Evolutionary conservation across 2,329 filamentous ascomycete genomes (phyloP).

Genomic region (Arthrobotrys pseudoclavata): DNA sequence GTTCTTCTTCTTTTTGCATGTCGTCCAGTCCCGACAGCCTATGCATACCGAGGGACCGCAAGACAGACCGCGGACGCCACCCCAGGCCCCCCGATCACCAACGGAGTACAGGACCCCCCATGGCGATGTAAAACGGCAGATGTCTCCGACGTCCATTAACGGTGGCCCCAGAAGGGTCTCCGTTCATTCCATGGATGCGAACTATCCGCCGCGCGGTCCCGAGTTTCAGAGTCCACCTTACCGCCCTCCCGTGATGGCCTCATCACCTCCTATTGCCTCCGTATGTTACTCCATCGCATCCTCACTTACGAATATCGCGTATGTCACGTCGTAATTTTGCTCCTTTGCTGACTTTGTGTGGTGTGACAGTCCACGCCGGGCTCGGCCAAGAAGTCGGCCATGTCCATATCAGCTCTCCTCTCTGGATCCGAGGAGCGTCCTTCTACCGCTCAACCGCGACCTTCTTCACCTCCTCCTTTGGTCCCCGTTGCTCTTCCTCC

Average conservation of each 20-base stretch:
- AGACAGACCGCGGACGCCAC: conserved; percentile 55
- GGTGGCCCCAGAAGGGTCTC: conserved; percentile 53
- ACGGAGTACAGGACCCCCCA: conserved; percentile 53
- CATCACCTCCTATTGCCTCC: conserved; percentile 39
- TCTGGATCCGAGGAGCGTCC: conserved; percentile 46
- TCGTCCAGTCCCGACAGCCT: conserved; percentile 44
- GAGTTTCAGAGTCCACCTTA: conserved; percentile 56
- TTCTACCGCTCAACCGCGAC: conserved; percentile 43
- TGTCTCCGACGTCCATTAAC: conserved; percentile 50
- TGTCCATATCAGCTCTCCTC: conserved; percentile 57
- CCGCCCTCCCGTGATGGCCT: conserved; percentile 45
- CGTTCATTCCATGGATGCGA: conserved; percentile 51
- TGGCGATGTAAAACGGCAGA: conserved; percentile 47
- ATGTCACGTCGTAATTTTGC: conserved; percentile 34
- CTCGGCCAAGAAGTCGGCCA: conserved; percentile 54
- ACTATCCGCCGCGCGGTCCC: conserved; percentile 46
- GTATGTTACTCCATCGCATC: conserved; percentile 32
- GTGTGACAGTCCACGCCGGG: conserved; percentile 43
- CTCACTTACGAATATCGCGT: conserved; percentile 33
- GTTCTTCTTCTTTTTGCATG: conserved; percentile 3
- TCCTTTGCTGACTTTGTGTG: not conserved
- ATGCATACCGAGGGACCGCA: conserved; percentile 55
- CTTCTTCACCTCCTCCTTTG: conserved; percentile 38
- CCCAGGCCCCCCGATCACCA: conserved; percentile 55
- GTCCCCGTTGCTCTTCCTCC: conserved; percentile 12